Conservation (phyloP, 345 rosid genomes). For the Abelmoschus esculentus region DNA sequence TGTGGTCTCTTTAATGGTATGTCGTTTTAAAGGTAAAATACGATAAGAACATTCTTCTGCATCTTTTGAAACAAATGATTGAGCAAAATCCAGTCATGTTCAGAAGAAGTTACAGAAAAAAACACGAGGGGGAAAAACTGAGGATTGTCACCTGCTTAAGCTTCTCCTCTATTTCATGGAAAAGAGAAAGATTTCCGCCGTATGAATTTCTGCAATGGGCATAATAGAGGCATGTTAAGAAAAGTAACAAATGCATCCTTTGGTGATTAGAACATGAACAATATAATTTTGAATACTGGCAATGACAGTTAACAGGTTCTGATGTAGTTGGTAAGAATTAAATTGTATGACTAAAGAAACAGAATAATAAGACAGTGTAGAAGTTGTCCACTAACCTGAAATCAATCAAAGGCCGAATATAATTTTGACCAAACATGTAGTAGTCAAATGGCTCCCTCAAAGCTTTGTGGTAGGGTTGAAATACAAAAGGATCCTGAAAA, state of each 20-base stretch:
- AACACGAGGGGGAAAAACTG: constrained; percentile 8
- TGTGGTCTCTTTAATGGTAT: neutral
- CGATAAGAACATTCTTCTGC: neutral
- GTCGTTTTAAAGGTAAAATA: neutral
- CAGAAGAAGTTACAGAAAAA: neutral
- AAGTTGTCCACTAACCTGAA: constrained; percentile 51
- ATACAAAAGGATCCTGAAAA: constrained; percentile 76
- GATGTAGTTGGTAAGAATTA: neutral
- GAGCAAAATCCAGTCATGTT: constrained; percentile 2
- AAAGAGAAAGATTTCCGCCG: constrained; percentile 60
- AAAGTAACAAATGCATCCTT: neutral
- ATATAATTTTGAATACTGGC: neutral
- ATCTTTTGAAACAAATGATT: constrained; percentile 1
- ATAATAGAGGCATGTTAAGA: neutral
- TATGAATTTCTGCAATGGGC: constrained; percentile 62
- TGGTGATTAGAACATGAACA: neutral
- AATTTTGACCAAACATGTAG: constrained; percentile 86
- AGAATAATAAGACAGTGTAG: neutral
- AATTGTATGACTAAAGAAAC: neutral
- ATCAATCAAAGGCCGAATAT: constrained; percentile 75
- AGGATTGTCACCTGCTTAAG: constrained; percentile 47
- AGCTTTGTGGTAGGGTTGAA: constrained; percentile 78
- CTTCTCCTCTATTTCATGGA: constrained; percentile 66
- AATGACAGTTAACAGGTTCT: neutral
- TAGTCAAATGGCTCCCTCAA: constrained; percentile 90